These are phyloP conservation scores for Metschnikowia continentalis DNA, from an alignment of 805 yeast genomes.

Conservation along the genomic window DNA sequence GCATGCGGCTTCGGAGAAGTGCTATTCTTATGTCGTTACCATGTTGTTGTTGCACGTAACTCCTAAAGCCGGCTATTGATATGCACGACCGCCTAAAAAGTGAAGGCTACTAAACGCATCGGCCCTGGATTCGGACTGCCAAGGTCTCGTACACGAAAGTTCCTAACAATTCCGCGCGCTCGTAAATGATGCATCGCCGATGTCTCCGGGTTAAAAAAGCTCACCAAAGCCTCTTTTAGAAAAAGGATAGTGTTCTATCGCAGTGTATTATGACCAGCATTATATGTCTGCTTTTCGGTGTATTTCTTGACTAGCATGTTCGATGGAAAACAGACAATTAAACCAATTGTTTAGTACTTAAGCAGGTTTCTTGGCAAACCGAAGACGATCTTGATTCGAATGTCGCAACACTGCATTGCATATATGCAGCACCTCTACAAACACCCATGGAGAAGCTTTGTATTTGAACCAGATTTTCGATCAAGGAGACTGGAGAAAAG, in stretches of 20 bases:
- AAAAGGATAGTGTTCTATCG: neutral
- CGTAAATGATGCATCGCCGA: neutral
- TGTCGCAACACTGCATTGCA: neutral
- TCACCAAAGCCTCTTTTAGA: neutral
- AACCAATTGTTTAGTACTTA: neutral
- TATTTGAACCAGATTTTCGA: neutral
- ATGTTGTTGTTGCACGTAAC: neutral
- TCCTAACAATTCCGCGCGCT: neutral
- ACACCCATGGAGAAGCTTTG: neutral
- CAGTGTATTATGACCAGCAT: too few species aligned
- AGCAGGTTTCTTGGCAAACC: neutral
- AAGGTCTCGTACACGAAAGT: neutral
- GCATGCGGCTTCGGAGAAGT: neutral
- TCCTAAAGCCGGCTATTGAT: neutral
- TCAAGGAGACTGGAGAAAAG: neutral
- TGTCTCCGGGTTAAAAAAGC: neutral
- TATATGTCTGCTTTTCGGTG: too few species aligned
- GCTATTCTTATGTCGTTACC: neutral
- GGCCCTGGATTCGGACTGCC: neutral
- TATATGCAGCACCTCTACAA: neutral
- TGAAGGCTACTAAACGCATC: neutral
- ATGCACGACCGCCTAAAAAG: neutral
- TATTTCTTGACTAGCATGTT: too few species aligned
- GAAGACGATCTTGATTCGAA: neutral
- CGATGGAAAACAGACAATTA: too few species aligned